These are phyloP conservation scores for Pseudogymnoascus verrucosus DNA, from an alignment of 2,329 filamentous ascomycete genomes.

Conservation along the genomic window DNA sequence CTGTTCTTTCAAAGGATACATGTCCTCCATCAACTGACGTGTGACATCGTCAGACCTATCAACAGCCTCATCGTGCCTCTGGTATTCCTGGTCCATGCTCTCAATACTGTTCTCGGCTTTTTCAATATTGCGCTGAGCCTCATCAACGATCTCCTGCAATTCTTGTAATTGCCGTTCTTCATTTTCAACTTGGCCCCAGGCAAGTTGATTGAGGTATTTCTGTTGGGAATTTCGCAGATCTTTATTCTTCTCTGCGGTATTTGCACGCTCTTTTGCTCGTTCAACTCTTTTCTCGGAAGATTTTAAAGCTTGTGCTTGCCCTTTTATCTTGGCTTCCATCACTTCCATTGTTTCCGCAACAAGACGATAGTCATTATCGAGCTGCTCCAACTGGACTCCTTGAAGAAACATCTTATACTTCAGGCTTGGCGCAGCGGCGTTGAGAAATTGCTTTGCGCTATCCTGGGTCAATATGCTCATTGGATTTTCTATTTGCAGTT, in stretches of 20 bases:
- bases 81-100: conserved; percentile 36
- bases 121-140: conserved; percentile 31
- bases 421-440: conserved; percentile 67
- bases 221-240: conserved; percentile 53
- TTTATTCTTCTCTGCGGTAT: conserved; percentile 58
- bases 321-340: conserved; percentile 55
- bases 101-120: conserved; percentile 38
- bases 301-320: conserved; percentile 55
- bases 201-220: conserved; percentile 56
- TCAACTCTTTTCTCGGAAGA: conserved; percentile 50
- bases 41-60: conserved; percentile 24
- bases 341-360: conserved; percentile 72
- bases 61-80: conserved; percentile 28
- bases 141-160: conserved; percentile 30
- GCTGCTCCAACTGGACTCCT: conserved; percentile 84
- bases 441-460: conserved; percentile 87
- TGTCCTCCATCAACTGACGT: conserved; percentile 20
- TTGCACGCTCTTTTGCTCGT: conserved; percentile 55
- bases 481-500: conserved; percentile 90
- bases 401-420: conserved; percentile 98
- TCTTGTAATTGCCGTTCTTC: conserved; percentile 51
- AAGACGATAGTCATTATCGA: conserved; percentile 84
- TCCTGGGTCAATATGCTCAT: conserved; percentile 95
- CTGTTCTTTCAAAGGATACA: conserved; percentile 38
- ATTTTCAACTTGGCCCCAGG: conserved; percentile 82